A percentile compares a stretch with the other conserved stretches of the same genome.
Conservation (phyloP, 345 rosid genomes). For the Noccaea caerulescens region DNA sequence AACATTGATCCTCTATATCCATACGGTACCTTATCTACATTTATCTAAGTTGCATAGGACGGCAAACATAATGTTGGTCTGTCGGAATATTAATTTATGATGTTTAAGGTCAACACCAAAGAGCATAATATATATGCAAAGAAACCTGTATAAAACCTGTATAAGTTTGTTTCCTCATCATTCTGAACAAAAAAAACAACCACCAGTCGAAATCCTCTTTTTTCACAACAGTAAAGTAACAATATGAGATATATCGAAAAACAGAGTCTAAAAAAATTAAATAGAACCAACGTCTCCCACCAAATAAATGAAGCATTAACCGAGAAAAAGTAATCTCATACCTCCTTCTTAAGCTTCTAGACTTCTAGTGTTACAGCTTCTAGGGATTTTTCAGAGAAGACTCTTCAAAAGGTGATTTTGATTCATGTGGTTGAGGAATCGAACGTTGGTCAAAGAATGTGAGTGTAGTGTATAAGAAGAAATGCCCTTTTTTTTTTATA, state of each 20-base stretch:
- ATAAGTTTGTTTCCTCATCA: slow-evolving; percentile 25
- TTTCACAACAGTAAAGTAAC: slow-evolving; percentile 24
- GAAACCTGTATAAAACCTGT: slow-evolving; percentile 28
- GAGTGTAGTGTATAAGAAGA: slow-evolving; percentile 22
- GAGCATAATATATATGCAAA: slow-evolving; percentile 1
- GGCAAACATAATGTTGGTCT: slow-evolving; percentile 13
- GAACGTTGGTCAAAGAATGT: slow-evolving; percentile 40
- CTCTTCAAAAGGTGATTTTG: slow-evolving; percentile 19
- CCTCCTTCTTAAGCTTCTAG: slow-evolving; percentile 26
- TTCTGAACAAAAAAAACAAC: slow-evolving; percentile 5
- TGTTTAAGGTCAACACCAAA: slow-evolving; percentile 10
- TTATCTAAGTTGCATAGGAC: background rate
- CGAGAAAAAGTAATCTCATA: slow-evolving; percentile 9
- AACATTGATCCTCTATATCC: too few relatives aligned
- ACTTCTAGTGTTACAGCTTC: slow-evolving; percentile 29
- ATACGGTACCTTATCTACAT: too few relatives aligned
- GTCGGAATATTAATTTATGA: background rate
- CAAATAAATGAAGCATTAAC: slow-evolving; percentile 22
- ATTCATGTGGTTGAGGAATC: slow-evolving; percentile 17
- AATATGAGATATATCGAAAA: slow-evolving; percentile 28
- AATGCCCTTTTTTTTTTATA: background rate
- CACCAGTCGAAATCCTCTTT: background rate
- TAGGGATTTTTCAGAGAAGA: slow-evolving; percentile 13
- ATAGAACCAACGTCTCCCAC: slow-evolving; percentile 31
- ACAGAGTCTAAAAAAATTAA: slow-evolving; percentile 2